phyloP scores from a whole-genome alignment of 345 rosid genomes.

The Populus deltoides region DNA sequence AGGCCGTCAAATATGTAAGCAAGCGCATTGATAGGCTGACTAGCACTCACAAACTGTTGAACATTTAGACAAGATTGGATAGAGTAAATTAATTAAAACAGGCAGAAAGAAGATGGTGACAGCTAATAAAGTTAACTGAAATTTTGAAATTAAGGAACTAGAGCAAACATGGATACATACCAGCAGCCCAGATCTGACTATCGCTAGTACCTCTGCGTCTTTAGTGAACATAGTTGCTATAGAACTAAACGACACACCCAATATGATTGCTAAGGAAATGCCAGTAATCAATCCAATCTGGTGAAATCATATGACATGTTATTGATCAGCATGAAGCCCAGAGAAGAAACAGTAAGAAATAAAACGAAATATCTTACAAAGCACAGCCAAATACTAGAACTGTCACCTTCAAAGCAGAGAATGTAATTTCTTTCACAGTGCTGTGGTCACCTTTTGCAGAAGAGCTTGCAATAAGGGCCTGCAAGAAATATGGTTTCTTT shows the following conservation, averaged over 20 bases:
- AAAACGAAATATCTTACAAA: background rate
- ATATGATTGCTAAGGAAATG: constrained; percentile 30
- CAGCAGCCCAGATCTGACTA: constrained; percentile 34
- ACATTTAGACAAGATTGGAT: background rate
- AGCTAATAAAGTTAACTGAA: background rate
- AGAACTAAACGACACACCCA: constrained; percentile 36
- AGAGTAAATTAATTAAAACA: background rate
- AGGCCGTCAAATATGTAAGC: constrained; percentile 52
- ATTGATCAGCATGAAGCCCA: background rate
- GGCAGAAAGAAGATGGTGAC: background rate
- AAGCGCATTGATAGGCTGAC: constrained; percentile 39
- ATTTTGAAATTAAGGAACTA: no score
- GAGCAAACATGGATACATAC: constrained; percentile 12
- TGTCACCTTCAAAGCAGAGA: constrained; percentile 36
- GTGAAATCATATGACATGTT: background rate
- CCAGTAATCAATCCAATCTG: constrained; percentile 46
- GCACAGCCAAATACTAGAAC: background rate
- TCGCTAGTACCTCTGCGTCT: constrained; percentile 32
- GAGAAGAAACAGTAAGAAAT: no score
- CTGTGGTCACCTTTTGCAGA: constrained; percentile 35
- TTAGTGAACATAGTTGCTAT: constrained; percentile 39
- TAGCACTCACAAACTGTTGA: constrained; percentile 38
- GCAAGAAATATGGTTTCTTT: constrained; percentile 6
- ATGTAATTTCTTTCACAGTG: constrained; percentile 35
- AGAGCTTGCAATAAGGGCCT: constrained; percentile 51